phyloP scores from a whole-genome alignment of 306 rosid genomes.

The Vigna nakashimae region DNA sequence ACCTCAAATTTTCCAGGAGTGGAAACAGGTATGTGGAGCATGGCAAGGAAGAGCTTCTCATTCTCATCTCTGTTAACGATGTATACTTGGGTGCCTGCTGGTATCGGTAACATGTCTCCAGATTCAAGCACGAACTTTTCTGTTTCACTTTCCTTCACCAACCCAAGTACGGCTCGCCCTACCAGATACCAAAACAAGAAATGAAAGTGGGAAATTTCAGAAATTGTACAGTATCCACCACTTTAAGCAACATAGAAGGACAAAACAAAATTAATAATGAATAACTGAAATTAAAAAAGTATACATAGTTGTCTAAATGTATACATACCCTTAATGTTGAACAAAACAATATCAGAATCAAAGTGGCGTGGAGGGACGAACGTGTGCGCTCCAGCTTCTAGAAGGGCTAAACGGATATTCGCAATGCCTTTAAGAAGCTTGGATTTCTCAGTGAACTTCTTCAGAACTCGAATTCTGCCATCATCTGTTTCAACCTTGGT shows the following conservation, averaged over 20 bases:
- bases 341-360: slow-evolving; percentile 62
- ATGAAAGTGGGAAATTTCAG: background rate
- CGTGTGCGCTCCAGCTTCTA: slow-evolving; percentile 55
- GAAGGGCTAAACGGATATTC: slow-evolving; percentile 58
- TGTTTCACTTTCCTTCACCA: slow-evolving; percentile 56
- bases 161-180: slow-evolving; percentile 64
- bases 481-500: slow-evolving; percentile 49
- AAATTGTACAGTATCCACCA: background rate
- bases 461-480: slow-evolving; percentile 56
- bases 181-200: background rate
- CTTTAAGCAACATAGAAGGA: background rate
- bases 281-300: background rate
- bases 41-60: slow-evolving; percentile 57
- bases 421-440: slow-evolving; percentile 62
- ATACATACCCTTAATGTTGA: slow-evolving; percentile 57
- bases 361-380: slow-evolving; percentile 64
- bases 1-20: slow-evolving; percentile 63
- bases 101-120: slow-evolving; percentile 63
- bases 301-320: background rate
- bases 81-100: slow-evolving; percentile 66
- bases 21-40: slow-evolving; percentile 50
- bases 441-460: slow-evolving; percentile 55
- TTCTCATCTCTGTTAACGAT: slow-evolving; percentile 66
- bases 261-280: background rate
- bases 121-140: slow-evolving; percentile 56